Percentiles rank a stretch among this genome's conserved stretches.
Conservation (phyloP, 805 yeast species). For the Pichia sporocuriosa region DNA sequence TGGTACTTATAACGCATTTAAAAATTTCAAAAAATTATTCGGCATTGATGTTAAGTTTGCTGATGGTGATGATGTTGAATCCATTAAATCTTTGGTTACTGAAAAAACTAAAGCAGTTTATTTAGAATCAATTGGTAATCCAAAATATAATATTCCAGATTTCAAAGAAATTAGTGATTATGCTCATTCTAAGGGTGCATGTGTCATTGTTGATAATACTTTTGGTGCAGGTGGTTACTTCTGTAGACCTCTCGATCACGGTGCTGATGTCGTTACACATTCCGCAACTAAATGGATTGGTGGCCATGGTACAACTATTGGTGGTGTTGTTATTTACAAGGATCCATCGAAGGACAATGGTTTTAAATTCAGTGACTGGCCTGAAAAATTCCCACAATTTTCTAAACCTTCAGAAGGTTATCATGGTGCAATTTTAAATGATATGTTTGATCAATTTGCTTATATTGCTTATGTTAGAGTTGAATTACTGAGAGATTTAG, state of each 20-base stretch:
- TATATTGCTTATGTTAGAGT: conserved; percentile 75
- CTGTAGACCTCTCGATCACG: conserved; percentile 76
- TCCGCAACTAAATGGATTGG: conserved; percentile 98
- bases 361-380: conserved; percentile 83
- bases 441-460: conserved; percentile 74
- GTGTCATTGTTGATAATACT: conserved; percentile 91
- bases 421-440: conserved; percentile 80
- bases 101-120: conserved; percentile 84
- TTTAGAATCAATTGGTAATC: conserved; percentile 88
- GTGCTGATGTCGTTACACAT: conserved; percentile 88
- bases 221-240: conserved; percentile 95
- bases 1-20: conserved; percentile 94
- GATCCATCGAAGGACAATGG: conserved; percentile 66
- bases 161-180: conserved; percentile 66
- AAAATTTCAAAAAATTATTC: conserved; percentile 73
- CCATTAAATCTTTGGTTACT: conserved; percentile 68
- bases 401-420: conserved; percentile 88
- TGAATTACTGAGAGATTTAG: conserved; percentile 85
- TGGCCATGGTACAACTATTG: conserved; percentile 94
- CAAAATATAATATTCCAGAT: conserved; percentile 88
- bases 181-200: conserved; percentile 83
- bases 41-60: conserved; percentile 86
- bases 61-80: conserved; percentile 67
- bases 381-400: conserved; percentile 86
- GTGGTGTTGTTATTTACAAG: conserved; percentile 65